phyloP scores from a whole-genome alignment of 495 filamentous ascomycete genomes.

The Penicillium samsonianum region DNA sequence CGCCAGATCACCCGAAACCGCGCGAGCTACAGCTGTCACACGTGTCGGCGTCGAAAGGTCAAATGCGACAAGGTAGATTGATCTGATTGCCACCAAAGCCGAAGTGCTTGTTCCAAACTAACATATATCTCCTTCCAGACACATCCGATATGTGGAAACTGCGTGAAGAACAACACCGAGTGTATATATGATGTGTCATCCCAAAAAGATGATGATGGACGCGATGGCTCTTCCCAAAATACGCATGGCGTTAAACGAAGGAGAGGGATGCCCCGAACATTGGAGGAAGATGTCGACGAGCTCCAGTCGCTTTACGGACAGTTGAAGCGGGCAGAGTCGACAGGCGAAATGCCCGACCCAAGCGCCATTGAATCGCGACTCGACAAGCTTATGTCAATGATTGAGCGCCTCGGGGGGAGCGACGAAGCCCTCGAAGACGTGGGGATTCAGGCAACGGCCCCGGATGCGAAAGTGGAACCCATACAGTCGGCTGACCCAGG shows the following conservation, averaged over 20 bases:
- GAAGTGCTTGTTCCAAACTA: background rate
- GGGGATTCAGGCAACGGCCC: conserved; percentile 26
- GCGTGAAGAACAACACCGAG: conserved; percentile 45
- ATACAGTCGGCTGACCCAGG: conserved; percentile 24
- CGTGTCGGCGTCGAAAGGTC: conserved; percentile 50
- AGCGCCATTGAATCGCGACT: conserved; percentile 46
- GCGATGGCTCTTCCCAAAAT: conserved; percentile 16
- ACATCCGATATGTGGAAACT: conserved; percentile 52
- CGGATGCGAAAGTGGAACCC: conserved; percentile 25
- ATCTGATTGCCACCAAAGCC: background rate
- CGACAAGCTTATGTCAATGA: conserved; percentile 50
- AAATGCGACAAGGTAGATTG: conserved; percentile 48
- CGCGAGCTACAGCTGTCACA: conserved; percentile 52
- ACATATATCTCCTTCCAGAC: conserved; percentile 27
- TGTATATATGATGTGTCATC: conserved; percentile 46
- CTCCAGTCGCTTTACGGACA: conserved; percentile 43
- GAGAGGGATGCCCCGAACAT: conserved; percentile 29
- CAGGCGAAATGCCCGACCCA: conserved; percentile 31
- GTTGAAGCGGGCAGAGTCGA: conserved; percentile 27
- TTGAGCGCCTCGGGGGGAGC: conserved; percentile 42
- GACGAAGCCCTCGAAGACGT: conserved; percentile 31
- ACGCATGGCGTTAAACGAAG: conserved; percentile 42
- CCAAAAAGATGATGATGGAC: conserved; percentile 26
- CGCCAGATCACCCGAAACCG: conserved; percentile 53
- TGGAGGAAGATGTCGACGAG: conserved; percentile 43